These are phyloP conservation scores for Paramyrothecium sp. DNA, from an alignment of 2,329 filamentous ascomycete genomes.

Conservation along the genomic window DNA sequence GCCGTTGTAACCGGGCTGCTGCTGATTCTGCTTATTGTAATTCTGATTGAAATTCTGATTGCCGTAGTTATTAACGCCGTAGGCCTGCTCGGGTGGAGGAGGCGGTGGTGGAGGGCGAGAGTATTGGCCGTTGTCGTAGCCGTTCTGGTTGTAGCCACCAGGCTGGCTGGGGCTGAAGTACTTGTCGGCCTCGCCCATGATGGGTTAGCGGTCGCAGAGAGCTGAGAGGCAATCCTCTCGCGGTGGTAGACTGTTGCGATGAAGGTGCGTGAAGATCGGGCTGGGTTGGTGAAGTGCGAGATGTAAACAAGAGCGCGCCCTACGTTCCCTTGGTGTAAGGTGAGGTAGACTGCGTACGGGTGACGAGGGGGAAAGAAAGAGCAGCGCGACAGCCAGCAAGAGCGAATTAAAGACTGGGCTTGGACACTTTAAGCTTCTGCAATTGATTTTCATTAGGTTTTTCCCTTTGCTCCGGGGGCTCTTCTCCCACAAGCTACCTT, in stretches of 20 bases:
- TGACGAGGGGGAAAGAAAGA: no score
- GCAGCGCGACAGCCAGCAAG: no score
- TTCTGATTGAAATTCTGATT: no score
- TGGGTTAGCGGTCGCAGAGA: constrained; percentile 4
- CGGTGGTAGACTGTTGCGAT: neutral
- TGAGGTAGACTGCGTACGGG: neutral
- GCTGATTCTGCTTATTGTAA: neutral
- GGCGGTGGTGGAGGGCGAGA: neutral
- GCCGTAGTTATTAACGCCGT: neutral
- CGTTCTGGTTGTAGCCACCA: neutral
- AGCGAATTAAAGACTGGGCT: no score
- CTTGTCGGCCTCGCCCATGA: constrained; percentile 33
- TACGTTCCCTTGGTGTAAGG: no score
- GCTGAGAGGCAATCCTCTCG: neutral
- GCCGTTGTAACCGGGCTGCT: neutral
- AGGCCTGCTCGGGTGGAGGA: neutral
- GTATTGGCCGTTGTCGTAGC: neutral
- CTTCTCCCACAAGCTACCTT: neutral
- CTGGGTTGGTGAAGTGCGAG: neutral
- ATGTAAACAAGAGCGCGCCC: neutral
- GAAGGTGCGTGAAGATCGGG: neutral
- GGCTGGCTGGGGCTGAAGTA: constrained; percentile 22
- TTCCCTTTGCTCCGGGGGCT: no score
- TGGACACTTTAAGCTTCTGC: no score
- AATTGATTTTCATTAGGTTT: no score